These are phyloP conservation scores for Cladophialophora chaetospira DNA, from an alignment of 2,329 filamentous ascomycete species.

Conservation along the genomic window DNA sequence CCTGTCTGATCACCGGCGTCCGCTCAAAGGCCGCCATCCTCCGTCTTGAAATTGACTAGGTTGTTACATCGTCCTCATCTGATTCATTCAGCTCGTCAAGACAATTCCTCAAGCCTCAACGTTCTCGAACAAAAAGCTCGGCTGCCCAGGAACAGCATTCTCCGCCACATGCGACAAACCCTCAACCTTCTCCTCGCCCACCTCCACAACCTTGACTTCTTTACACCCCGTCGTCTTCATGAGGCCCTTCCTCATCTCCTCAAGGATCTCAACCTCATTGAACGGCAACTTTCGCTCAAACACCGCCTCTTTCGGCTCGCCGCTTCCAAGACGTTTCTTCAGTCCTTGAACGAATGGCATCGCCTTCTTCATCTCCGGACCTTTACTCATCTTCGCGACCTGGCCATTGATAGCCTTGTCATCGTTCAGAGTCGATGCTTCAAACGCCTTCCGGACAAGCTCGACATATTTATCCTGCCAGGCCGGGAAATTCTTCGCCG, in stretches of 20 bases:
- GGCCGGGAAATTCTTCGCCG: constrained; percentile 74
- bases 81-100: neutral
- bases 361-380: constrained; percentile 83
- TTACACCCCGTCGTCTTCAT: constrained; percentile 73
- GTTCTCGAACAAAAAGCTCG: constrained; percentile 85
- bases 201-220: constrained; percentile 69
- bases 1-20: no score
- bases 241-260: constrained; percentile 76
- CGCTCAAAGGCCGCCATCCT: no score
- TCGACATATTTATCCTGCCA: constrained; percentile 94
- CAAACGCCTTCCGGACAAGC: constrained; percentile 71
- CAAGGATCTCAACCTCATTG: constrained; percentile 75
- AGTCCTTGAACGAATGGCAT: constrained; percentile 93
- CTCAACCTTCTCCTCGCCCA: constrained; percentile 66
- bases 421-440: constrained; percentile 63
- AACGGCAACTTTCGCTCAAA: constrained; percentile 85
- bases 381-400: constrained; percentile 68
- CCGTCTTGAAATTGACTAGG: no score
- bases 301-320: constrained; percentile 47
- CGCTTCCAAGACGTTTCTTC: constrained; percentile 76
- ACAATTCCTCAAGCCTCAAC: constrained; percentile 46
- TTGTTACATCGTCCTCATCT: neutral
- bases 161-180: constrained; percentile 65
- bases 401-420: constrained; percentile 78
- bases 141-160: constrained; percentile 76